A percentile compares a stretch with the other conserved stretches of the same genome.
Evolutionary conservation across 2,329 filamentous ascomycete genomes (phyloP).

Genomic region (Paecilomyces niveus): DNA sequence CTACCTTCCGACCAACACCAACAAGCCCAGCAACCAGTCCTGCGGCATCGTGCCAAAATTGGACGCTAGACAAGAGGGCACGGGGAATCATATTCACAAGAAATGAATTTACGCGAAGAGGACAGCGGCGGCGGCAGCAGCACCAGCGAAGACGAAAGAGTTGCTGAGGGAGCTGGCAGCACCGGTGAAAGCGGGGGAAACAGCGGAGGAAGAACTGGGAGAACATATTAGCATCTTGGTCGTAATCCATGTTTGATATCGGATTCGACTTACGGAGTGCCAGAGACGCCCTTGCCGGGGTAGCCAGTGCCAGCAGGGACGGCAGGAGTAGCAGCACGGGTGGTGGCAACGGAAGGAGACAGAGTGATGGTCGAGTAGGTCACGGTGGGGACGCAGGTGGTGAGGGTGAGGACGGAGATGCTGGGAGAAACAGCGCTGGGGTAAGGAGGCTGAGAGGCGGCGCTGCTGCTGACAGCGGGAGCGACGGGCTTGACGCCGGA

Average conservation of each 20-base stretch:
- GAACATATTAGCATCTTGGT: neutral
- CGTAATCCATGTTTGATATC: conserved; percentile 1
- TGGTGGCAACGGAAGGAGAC: conserved; percentile 4
- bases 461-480: conserved; percentile 8
- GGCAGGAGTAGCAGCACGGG: conserved; percentile 1
- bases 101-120: conserved; percentile 26
- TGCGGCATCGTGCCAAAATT: neutral
- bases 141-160: conserved; percentile 24
- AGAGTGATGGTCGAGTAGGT: conserved; percentile 23
- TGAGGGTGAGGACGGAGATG: conserved; percentile 20
- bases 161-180: conserved; percentile 20
- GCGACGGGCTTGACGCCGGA: conserved; percentile 2
- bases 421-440: conserved; percentile 1
- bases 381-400: conserved; percentile 26
- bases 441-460: conserved; percentile 1
- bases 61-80: neutral
- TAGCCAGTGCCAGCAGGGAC: conserved; percentile 12
- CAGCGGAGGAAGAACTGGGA: conserved; percentile 5
- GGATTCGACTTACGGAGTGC: conserved; percentile 12
- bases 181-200: conserved; percentile 20
- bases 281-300: conserved; percentile 5
- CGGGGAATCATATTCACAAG: conserved; percentile 22
- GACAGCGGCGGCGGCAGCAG: conserved; percentile 22
- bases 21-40: neutral
- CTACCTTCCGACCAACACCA: neutral